Base-by-base conservation (phyloP, 2,329 filamentous ascomycete genomes). In the Ceratocystis variospora region DNA sequence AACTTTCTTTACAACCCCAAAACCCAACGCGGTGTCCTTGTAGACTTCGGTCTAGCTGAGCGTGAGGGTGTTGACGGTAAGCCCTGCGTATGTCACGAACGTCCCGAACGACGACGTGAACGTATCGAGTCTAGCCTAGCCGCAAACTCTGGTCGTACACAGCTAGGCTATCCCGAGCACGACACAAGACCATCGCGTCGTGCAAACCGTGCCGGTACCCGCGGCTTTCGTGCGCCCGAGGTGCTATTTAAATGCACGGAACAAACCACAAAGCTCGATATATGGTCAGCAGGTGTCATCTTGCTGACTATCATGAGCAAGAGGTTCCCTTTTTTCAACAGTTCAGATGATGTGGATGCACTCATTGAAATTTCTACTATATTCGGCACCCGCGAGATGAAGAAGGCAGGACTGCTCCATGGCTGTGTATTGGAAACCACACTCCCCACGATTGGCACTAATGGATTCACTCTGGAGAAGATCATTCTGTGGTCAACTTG, bases 41-140 rank as follows among this genome's bases (percentile, higher is more conserved):
- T 99, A n/a, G 94, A 99, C 73, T 99, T 99, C 77, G 94, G 94
- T n/a, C 83, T 99, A 17, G 94, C 94, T 45, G 94, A 99, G 77
- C 81, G 86, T 63, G 85, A 90, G 73, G 87, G 89, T 25, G 85
- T 84, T 28, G 90, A 95, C 64, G 83, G 80, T 73, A 88, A 89
- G 72, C 86, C 86, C 1, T 97, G 93, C 73, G 78, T 89, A n/a
- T 97, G 93, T 76, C 85, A 87, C 68, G 83, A 91, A 68, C 76
- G 81, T 12, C 74, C 80, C 17, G 77, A 81, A 22, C 81, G 84
- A 25, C 86, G 90, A 67, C 85, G 86, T 68, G 74, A 81, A 75
- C 76, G 79, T 72, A 72, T 86, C 73, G 74, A 85, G 15, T 74
- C 76, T 77, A 85, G 87, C 71, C 79, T 83, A 66, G 79, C 84